Conservation (phyloP, 441 rosid species). For the Erodium trifolium region DNA sequence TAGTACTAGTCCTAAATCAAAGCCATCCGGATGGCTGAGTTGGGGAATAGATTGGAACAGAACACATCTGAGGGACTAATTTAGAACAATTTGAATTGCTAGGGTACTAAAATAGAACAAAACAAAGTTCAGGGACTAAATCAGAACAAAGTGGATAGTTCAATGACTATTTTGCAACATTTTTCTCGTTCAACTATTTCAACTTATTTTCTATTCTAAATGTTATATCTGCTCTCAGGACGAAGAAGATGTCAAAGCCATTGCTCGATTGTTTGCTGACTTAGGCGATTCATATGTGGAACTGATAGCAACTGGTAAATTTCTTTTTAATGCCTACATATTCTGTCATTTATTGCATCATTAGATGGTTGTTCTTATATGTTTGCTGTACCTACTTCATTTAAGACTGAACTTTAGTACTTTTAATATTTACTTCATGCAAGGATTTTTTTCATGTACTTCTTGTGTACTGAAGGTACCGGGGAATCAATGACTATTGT, state of each 20-base stretch:
- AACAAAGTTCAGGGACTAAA: neutral
- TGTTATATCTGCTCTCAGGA: constrained; percentile 46
- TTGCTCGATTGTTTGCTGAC: constrained; percentile 94
- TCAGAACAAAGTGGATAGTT: neutral
- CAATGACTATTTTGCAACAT: neutral
- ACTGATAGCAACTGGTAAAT: constrained; percentile 81
- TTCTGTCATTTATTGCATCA: constrained; percentile 12
- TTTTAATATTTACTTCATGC: neutral
- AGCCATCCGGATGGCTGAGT: neutral
- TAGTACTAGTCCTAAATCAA: neutral
- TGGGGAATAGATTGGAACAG: neutral
- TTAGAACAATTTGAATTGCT: neutral
- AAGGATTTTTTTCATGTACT: constrained; percentile 10
- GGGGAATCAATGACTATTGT: constrained; percentile 83
- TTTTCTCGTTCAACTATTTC: neutral
- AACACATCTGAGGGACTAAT: neutral
- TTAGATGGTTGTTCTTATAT: constrained; percentile 13
- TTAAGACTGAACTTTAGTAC: neutral
- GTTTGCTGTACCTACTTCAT: neutral
- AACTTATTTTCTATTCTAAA: neutral
- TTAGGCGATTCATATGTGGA: constrained; percentile 98
- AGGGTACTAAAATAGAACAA: neutral
- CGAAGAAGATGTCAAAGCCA: constrained; percentile 98
- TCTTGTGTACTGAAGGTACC: constrained; percentile 48
- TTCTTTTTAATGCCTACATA: constrained; percentile 16